A percentile compares a stretch with the other conserved stretches of the same genome.
Conservation (phyloP, 2,329 filamentous ascomycete species). For the Penicillium janthinellum region DNA sequence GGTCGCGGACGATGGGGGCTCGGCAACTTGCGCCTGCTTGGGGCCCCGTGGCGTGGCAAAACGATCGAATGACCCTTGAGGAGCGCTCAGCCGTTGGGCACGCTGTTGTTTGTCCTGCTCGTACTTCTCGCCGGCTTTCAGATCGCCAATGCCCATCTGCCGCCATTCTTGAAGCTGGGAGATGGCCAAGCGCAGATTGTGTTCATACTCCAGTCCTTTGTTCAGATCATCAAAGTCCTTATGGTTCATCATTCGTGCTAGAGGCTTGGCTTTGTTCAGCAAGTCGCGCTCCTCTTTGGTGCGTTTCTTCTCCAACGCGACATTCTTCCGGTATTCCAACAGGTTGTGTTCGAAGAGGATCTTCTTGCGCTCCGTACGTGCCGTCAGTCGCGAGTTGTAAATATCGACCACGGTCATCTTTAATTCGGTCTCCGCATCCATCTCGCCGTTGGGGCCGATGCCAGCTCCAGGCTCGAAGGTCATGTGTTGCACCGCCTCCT, state of each 20-base stretch:
- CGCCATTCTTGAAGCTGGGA: slow-evolving; percentile 93
- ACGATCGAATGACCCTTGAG: slow-evolving; percentile 83
- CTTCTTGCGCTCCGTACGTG: slow-evolving; percentile 91
- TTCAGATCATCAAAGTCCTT: slow-evolving; percentile 85
- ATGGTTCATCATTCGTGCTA: slow-evolving; percentile 94
- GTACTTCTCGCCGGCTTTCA: slow-evolving; percentile 87
- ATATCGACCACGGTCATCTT: slow-evolving; percentile 99
- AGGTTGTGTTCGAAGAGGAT: slow-evolving; percentile 95
- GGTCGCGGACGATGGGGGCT: slow-evolving; percentile 73
- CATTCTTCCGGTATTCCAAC: slow-evolving; percentile 91
- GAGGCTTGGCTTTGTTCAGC: slow-evolving; percentile 90
- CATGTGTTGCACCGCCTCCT: slow-evolving; percentile 98
- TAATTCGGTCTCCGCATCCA: slow-evolving; percentile 94
- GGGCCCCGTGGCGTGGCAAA: slow-evolving; percentile 69
- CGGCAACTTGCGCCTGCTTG: slow-evolving; percentile 68
- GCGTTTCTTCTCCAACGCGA: slow-evolving; percentile 85
- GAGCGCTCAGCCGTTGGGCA: slow-evolving; percentile 60
- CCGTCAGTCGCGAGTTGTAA: slow-evolving; percentile 89
- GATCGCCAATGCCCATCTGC: slow-evolving; percentile 76
- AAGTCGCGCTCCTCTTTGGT: slow-evolving; percentile 94
- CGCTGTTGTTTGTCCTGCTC: slow-evolving; percentile 83
- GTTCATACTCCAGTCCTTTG: slow-evolving; percentile 83
- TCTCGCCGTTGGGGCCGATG: slow-evolving; percentile 80
- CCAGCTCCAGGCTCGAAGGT: slow-evolving; percentile 96
- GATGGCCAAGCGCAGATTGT: slow-evolving; percentile 88